Evolutionary conservation across 129 eudicot genomes (phyloP).

Genomic region (Artemisia tridentata): DNA sequence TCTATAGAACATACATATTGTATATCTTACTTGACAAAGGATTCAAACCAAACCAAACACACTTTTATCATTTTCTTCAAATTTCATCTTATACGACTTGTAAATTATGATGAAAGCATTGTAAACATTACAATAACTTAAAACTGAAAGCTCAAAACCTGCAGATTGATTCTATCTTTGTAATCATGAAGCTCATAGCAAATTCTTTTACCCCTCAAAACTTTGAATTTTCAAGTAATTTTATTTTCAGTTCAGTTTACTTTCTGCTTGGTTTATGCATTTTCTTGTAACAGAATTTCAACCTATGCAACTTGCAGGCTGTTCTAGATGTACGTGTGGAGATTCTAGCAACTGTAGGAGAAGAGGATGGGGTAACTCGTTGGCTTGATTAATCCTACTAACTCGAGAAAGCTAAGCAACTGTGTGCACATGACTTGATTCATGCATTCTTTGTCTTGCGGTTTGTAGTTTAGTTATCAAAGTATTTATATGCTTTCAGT

Average conservation of each 20-base stretch:
- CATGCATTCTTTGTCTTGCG: conserved; percentile 25
- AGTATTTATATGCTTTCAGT: no score
- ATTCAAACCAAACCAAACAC: no score
- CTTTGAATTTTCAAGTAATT: not conserved
- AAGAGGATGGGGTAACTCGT: conserved; percentile 83
- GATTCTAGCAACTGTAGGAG: conserved; percentile 80
- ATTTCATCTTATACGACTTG: no score
- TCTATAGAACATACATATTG: no score
- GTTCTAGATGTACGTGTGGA: conserved; percentile 82
- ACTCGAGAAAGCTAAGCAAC: conserved; percentile 18
- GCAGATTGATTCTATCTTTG: no score
- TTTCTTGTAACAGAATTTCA: not conserved
- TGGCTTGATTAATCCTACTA: conserved; percentile 67
- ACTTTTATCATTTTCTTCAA: no score
- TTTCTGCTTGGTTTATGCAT: not conserved
- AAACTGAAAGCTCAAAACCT: no score
- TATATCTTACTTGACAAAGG: no score
- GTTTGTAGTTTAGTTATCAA: not conserved
- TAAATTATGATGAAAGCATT: no score
- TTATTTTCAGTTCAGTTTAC: not conserved
- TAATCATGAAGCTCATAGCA: no score
- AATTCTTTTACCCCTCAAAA: no score
- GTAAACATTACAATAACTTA: no score
- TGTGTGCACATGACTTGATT: not conserved
- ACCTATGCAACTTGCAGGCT: conserved; percentile 57